phyloP scores from a whole-genome alignment of 495 filamentous ascomycete species.

The Aspergillus affinis region DNA sequence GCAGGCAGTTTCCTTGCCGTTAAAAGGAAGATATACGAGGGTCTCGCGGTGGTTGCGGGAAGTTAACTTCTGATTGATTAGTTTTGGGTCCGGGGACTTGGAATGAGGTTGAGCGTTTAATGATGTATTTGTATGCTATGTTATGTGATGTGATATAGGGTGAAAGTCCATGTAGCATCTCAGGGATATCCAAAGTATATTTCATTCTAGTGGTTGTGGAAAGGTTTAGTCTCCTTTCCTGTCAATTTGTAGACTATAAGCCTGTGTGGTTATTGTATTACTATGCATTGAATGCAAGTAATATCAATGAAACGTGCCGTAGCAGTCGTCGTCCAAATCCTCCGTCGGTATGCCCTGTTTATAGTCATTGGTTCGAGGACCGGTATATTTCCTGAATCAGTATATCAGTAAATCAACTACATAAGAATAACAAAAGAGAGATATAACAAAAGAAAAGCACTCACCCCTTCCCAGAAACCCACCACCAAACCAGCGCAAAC shows the following conservation, averaged over 20 bases:
- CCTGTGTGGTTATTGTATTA: background rate
- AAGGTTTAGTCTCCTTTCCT: too few species aligned
- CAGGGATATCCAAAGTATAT: background rate
- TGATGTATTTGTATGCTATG: constrained; percentile 1
- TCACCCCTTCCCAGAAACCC: constrained; percentile 57
- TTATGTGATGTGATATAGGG: background rate
- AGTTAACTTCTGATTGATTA: constrained; percentile 40
- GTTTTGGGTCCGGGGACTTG: background rate
- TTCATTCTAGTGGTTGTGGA: too few species aligned
- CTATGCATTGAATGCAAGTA: background rate
- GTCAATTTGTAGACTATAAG: too few species aligned
- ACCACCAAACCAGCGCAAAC: constrained; percentile 69
- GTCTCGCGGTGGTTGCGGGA: constrained; percentile 75
- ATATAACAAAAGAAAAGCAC: constrained; percentile 15
- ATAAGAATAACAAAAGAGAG: background rate
- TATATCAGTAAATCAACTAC: constrained; percentile 4
- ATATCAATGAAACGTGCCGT: constrained; percentile 21
- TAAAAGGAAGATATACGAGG: constrained; percentile 79
- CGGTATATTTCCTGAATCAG: constrained; percentile 50
- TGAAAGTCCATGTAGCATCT: background rate
- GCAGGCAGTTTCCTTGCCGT: constrained; percentile 70
- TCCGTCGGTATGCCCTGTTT: constrained; percentile 38
- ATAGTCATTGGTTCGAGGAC: constrained; percentile 54
- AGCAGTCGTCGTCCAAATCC: constrained; percentile 24
- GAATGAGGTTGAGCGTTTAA: background rate